Base-by-base conservation (phyloP, 148 eudicot species). In the Cornus kousa region DNA sequence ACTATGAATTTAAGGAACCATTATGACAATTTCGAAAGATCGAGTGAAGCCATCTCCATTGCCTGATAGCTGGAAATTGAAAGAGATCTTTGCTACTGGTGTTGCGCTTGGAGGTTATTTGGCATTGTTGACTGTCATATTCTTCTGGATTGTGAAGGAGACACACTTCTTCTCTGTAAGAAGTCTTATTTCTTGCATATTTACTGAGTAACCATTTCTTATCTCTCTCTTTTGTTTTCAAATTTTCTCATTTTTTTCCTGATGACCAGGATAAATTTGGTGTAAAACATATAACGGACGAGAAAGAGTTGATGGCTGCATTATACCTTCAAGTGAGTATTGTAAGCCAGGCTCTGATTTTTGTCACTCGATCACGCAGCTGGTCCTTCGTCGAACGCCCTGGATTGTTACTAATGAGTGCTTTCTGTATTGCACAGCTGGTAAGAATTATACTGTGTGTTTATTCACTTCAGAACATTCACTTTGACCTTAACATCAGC, bases 1-100 rank as follows among this genome's bases (percentile, higher is more conserved):
- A 24, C 68, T 59, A 17, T 67, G 31, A 67, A 14, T 22, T 79
- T 10, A 16, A 95, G 98, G 98, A 65, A 95, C 98, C 31, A 95
- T 95, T 80, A 95, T 95, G 98, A 95, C 98, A 6, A 95, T 95
- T 79, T 95, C 98, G 48, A 95, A 95, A 93, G 98, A 95, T 72
- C 82, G 98, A 65, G 98, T 95, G 74, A 91, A 93, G 86, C 97
- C 98, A 71, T 95, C 98, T 32, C 98, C 98, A 9, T 24, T 93
- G 72, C 98, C 98, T 11, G 98, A 95, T 78, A 95, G 98, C 89
- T 95, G 98, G 98, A 95, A 95, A 81, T 72, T 95, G 72, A 95
- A 86, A 80, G 98, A 95, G 87, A 95, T 95, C 33, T 95, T 94
- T 55, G 96, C 97, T 59, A 95, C 98, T 23, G 98, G 98, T 5